Percentiles rank a stretch among this genome's conserved stretches.
These are phyloP conservation scores for Syzygium grande DNA, from an alignment of 345 rosid genomes.

Conservation along the genomic window DNA sequence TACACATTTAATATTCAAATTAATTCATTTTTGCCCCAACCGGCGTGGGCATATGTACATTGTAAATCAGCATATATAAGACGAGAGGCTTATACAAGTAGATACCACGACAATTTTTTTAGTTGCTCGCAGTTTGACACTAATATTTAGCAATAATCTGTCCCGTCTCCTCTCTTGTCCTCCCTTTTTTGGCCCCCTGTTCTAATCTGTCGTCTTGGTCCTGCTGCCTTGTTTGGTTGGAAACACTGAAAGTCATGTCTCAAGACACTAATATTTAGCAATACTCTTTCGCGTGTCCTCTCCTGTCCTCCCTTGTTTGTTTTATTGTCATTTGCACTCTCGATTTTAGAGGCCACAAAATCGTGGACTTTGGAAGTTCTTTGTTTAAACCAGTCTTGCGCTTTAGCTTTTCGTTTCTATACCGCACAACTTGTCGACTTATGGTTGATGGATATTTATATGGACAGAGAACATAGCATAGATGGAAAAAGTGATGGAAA, in stretches of 20 bases:
- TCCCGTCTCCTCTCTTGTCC: neutral
- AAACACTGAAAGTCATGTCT: neutral
- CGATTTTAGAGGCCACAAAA: neutral
- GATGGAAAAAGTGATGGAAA: no score
- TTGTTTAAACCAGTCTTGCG: neutral
- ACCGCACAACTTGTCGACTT: neutral
- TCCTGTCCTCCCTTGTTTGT: no score
- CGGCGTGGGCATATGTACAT: constrained; percentile 7
- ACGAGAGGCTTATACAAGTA: neutral
- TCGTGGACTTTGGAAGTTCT: neutral
- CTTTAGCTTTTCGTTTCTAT: neutral
- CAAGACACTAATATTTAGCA: neutral
- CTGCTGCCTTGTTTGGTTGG: neutral
- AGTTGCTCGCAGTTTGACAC: neutral
- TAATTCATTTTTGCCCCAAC: constrained; percentile 30
- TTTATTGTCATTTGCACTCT: neutral
- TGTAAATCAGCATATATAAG: constrained; percentile 14
- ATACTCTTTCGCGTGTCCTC: no score
- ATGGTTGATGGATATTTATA: neutral
- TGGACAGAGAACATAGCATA: neutral
- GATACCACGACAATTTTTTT: neutral
- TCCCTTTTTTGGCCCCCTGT: neutral
- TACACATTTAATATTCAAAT: constrained; percentile 11
- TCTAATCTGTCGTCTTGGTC: neutral
- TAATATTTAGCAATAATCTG: neutral